phyloP scores from a whole-genome alignment of 2,329 filamentous ascomycete species.

The Fusarium nygamai region DNA sequence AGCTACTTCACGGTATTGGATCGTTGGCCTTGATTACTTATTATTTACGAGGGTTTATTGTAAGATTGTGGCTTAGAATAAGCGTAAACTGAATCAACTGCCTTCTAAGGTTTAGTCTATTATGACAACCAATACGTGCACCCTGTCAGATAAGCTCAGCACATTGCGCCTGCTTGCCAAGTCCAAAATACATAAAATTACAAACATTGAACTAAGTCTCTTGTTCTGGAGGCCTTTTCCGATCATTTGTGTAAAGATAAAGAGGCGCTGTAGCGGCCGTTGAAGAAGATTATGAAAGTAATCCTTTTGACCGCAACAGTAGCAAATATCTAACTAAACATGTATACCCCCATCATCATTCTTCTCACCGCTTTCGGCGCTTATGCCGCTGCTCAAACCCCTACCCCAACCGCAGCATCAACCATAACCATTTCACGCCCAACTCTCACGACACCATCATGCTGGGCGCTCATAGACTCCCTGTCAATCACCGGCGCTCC shows the following conservation, averaged over 20 bases:
- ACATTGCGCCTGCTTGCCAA: neutral
- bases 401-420: neutral
- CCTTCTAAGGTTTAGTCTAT: neutral
- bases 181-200: neutral
- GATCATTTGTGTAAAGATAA: accelerated
- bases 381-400: neutral
- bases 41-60: neutral
- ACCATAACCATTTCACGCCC: neutral
- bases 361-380: neutral
- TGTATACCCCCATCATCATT: neutral
- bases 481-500: neutral
- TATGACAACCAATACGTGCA: neutral
- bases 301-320: neutral
- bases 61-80: neutral
- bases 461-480: neutral
- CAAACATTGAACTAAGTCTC: neutral
- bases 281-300: too few species aligned
- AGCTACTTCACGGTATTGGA: accelerated
- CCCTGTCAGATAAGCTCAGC: neutral
- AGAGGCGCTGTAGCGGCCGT: neutral
- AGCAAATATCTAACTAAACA: neutral
- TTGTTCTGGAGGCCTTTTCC: neutral
- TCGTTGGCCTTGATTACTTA: neutral
- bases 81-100: neutral
- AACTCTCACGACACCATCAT: neutral